These are phyloP conservation scores for Rhinocladiella similis DNA, from an alignment of 2,329 filamentous ascomycete species.

Conservation along the genomic window DNA sequence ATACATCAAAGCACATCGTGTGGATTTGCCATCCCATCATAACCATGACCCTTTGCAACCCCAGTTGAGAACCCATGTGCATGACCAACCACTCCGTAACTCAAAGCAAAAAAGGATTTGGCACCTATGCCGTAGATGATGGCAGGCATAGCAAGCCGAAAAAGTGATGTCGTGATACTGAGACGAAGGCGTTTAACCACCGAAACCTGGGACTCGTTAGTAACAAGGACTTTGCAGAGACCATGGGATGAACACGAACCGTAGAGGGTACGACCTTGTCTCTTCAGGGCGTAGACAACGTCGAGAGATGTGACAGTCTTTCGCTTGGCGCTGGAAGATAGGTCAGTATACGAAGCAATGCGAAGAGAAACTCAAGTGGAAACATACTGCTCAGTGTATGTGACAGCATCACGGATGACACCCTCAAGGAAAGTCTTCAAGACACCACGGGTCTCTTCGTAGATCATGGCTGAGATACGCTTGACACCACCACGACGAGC, in stretches of 20 bases:
- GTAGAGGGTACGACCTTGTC: slow-evolving; percentile 73
- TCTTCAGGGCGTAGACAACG: slow-evolving; percentile 64
- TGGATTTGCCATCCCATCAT: slow-evolving; percentile 28
- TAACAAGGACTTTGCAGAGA: neutral
- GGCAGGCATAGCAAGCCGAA: slow-evolving; percentile 13
- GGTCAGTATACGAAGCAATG: slow-evolving; percentile 66
- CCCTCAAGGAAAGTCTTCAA: slow-evolving; percentile 79
- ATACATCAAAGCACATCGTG: slow-evolving; percentile 26
- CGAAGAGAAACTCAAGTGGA: slow-evolving; percentile 46
- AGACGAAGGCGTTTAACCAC: slow-evolving; percentile 62
- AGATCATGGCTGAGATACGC: slow-evolving; percentile 96
- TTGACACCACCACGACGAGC: slow-evolving; percentile 99
- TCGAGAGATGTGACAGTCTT: slow-evolving; percentile 57
- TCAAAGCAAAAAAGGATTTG: slow-evolving; percentile 23
- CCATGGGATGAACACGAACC: slow-evolving; percentile 51
- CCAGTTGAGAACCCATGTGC: slow-evolving; percentile 26
- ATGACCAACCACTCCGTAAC: slow-evolving; percentile 27
- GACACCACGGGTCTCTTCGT: slow-evolving; percentile 79
- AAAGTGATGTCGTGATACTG: slow-evolving; percentile 16
- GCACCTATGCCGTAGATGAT: slow-evolving; percentile 15
- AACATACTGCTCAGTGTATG: slow-evolving; percentile 73
- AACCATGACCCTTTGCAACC: slow-evolving; percentile 26
- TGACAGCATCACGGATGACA: slow-evolving; percentile 77
- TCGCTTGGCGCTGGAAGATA: slow-evolving; percentile 66
- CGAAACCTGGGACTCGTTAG: slow-evolving; percentile 47